Base-by-base conservation (phyloP, 768 basidiomycete genomes). In the Calocybe gangraenosa region DNA sequence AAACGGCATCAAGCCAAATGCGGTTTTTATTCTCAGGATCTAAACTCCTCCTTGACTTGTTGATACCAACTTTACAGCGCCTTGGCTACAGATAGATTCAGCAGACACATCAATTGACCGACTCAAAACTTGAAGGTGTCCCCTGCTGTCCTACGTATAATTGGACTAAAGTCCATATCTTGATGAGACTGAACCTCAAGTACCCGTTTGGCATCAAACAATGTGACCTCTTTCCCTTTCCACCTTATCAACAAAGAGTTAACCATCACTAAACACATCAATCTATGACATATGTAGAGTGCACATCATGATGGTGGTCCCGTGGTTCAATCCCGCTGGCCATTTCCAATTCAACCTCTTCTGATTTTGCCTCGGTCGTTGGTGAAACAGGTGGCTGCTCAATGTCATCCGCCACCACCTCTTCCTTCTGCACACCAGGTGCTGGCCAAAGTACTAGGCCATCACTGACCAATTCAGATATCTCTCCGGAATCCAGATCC, bases 361-460 rank as follows among this genome's bases (percentile, higher is more conserved):
- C 44, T 38, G 34, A 7, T 5, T 17, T n/a, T 5, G 25, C 5
- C 25, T 28, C 11, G 25, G 38, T 18, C 22, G 25, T 18, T 23
- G 42, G 23, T 14, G 42, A 31, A 7, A 42, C 47, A 15, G 22
- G 31, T n/a, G 9, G 22, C 18, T 14, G 13, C 4, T 48, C 44
- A 37, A 37, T 38, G 32, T 44, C 50, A 19, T 40, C 45, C 30
- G 32, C 22, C 28, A 37, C 22, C 28, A 37, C 41, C 33, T 46
- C 48, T 14, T 49, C 38, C 23, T 52, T 46, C 34, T 39, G 28
- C 42, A 31, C 44, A 21, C 51, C 51, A n/a, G 54, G 49, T 9
- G 31, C 48, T 31, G 60, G 64, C 74, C 75, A 80, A 9, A 85
- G 61, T 18, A 72, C 69, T 47, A 85, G 50, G 7, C 81, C 81